Evolutionary conservation across 208 protist genomes (phyloP).

Genomic region (Blastocrithidia nonstop): DNA sequence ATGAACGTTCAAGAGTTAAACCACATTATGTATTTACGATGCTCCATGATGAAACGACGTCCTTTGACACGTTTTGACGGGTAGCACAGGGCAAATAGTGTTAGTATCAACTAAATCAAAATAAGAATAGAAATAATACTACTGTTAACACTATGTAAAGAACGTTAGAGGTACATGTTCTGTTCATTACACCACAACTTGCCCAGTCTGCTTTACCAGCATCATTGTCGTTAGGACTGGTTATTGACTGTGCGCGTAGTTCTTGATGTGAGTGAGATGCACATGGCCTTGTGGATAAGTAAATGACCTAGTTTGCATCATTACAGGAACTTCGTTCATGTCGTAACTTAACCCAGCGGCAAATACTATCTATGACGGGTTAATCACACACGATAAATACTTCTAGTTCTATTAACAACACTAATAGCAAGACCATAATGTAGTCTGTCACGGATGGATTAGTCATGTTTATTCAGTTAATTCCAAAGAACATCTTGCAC

Average conservation of each 20-base stretch:
- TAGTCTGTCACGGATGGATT: neutral
- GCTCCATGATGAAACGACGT: no score
- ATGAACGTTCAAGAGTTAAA: no score
- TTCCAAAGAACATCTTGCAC: slow-evolving; percentile 66
- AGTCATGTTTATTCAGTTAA: slow-evolving; percentile 57
- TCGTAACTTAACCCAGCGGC: slow-evolving; percentile 22
- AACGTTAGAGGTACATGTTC: no score
- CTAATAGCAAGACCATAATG: neutral
- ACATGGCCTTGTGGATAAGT: slow-evolving; percentile 17
- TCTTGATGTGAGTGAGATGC: slow-evolving; percentile 27
- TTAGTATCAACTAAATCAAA: no score
- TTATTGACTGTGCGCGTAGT: slow-evolving; percentile 65
- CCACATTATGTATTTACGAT: no score
- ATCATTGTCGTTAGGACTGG: slow-evolving; percentile 34
- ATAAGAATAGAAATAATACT: no score
- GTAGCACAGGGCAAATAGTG: no score
- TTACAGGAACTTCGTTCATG: slow-evolving; percentile 42
- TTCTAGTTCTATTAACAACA: neutral
- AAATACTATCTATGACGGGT: neutral
- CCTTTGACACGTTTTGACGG: no score
- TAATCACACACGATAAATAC: neutral
- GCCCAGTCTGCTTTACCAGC: slow-evolving; percentile 53
- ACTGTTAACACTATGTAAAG: no score
- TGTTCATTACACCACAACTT: slow-evolving; percentile 40
- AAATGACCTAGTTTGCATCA: slow-evolving; percentile 33